Percentiles rank a stretch among this genome's conserved stretches.
Conservation (phyloP, 2,329 filamentous ascomycete species). For the Cladosporium sp. region DNA sequence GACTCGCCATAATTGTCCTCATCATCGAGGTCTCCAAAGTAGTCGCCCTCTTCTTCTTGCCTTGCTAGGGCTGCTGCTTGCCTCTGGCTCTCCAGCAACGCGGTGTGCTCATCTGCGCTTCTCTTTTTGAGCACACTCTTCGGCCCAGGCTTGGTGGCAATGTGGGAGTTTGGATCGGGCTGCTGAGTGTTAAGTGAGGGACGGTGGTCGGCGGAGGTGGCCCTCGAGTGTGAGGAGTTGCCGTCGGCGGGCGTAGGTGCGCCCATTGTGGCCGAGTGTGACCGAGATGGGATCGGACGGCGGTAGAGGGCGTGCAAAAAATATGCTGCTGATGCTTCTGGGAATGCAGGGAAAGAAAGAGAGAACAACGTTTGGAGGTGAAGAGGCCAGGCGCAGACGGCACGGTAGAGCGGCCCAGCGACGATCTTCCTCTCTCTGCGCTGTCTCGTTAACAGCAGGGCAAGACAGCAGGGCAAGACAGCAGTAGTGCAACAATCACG, state of each 20-base stretch:
- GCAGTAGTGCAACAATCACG: neutral
- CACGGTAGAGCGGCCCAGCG: slow-evolving; percentile 6
- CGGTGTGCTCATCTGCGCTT: slow-evolving; percentile 23
- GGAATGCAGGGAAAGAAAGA: slow-evolving; percentile 16
- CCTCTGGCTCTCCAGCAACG: slow-evolving; percentile 22
- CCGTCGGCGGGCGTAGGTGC: slow-evolving; percentile 8
- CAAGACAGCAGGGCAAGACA: neutral
- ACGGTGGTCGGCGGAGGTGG: slow-evolving; percentile 9
- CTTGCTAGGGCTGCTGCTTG: neutral
- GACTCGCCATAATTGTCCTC: slow-evolving; percentile 36
- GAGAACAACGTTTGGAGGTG: neutral
- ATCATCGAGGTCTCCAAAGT: slow-evolving; percentile 21
- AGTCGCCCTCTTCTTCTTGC: slow-evolving; percentile 14
- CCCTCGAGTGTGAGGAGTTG: slow-evolving; percentile 15
- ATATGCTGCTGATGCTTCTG: neutral
- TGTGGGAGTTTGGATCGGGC: slow-evolving; percentile 9
- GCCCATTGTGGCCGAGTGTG: slow-evolving; percentile 9
- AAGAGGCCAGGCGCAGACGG: slow-evolving; percentile 19
- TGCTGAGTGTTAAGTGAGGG: slow-evolving; percentile 17
- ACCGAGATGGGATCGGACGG: neutral
- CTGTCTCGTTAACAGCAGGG: neutral
- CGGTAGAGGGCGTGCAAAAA: neutral
- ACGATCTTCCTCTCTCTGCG: slow-evolving; percentile 4
- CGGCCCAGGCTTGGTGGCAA: neutral
- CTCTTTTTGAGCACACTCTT: slow-evolving; percentile 20